Evolutionary conservation across 2,329 filamentous ascomycete genomes (phyloP).

Genomic region (Claviceps paspali): DNA sequence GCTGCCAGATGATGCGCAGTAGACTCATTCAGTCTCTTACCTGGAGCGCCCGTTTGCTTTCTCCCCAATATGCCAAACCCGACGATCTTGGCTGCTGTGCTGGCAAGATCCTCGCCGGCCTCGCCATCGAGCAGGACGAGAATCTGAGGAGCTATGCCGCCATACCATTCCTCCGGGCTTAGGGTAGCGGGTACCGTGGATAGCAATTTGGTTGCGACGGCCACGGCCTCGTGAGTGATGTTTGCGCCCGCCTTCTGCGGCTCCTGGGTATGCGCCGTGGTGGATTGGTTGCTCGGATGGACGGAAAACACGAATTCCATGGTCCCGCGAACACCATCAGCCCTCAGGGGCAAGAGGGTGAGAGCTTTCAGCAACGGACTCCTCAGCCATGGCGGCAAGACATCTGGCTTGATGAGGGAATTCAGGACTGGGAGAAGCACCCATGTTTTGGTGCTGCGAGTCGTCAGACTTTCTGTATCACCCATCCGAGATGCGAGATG

Average conservation of each 20-base stretch:
- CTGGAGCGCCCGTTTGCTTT: conserved; percentile 47
- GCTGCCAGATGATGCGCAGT: not conserved
- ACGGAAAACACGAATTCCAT: conserved; percentile 59
- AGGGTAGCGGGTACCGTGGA: conserved; percentile 42
- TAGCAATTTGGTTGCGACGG: conserved; percentile 45
- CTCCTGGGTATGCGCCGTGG: conserved; percentile 22
- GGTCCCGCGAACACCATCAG: conserved; percentile 48
- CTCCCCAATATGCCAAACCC: conserved; percentile 50
- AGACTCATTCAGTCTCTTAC: conserved; percentile 14
- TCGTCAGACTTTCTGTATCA: conserved; percentile 1
- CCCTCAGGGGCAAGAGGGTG: conserved; percentile 43
- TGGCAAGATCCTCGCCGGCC: conserved; percentile 19
- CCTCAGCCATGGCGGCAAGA: conserved; percentile 45
- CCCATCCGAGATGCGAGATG: conserved; percentile 5
- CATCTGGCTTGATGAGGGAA: conserved; percentile 44
- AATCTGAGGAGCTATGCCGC: conserved; percentile 44
- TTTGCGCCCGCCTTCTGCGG: conserved; percentile 43
- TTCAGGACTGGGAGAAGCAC: conserved; percentile 47
- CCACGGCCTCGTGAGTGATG: conserved; percentile 54
- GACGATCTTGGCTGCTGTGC: conserved; percentile 22
- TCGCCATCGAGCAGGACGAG: conserved; percentile 44
- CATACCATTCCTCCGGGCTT: conserved; percentile 42
- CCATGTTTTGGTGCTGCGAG: conserved; percentile 24
- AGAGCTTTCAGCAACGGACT: conserved; percentile 39
- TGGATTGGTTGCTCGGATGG: conserved; percentile 37